Conservation (phyloP, 192 early-diverging fungal species). For the Podochytrium sp. region DNA sequence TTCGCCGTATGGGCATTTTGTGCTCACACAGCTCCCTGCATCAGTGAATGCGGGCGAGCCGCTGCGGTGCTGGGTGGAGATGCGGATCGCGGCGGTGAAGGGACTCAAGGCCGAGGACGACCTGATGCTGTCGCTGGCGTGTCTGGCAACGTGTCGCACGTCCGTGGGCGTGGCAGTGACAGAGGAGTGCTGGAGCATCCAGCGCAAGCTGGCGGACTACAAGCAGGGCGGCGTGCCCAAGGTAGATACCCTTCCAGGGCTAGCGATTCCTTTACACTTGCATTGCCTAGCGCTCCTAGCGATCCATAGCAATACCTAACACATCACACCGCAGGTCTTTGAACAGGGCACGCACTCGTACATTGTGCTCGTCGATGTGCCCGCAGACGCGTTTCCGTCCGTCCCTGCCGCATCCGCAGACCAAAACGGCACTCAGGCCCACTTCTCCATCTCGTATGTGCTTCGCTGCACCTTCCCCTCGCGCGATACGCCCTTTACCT, state of each 20-base stretch:
- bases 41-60: not conserved
- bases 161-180: not conserved
- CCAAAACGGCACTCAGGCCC: not conserved
- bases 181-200: conserved; percentile 21
- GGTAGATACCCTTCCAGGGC: conserved; percentile 3
- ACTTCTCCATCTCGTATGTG: conserved; percentile 17
- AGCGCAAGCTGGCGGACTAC: conserved; percentile 17
- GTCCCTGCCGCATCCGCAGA: not conserved
- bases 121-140: conserved; percentile 21
- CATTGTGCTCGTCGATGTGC: conserved; percentile 24
- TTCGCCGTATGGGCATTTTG: conserved; percentile 21
- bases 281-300: too few relatives aligned
- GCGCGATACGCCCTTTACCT: conserved; percentile 10
- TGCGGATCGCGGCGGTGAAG: conserved; percentile 20
- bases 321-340: conserved; percentile 15
- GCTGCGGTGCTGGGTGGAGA: conserved; percentile 23
- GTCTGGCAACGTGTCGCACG: not conserved
- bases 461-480: conserved; percentile 24
- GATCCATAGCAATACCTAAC: too few relatives aligned
- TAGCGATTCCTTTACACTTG: too few relatives aligned
- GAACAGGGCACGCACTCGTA: conserved; percentile 26
- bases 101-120: conserved; percentile 32
- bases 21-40: conserved; percentile 19
- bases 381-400: conserved; percentile 24
- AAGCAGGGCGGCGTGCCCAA: conserved; percentile 8